A percentile compares a stretch with the other conserved stretches of the same genome.
Conservation (phyloP, 257 asterid genomes). For the Cinchona pubescens region DNA sequence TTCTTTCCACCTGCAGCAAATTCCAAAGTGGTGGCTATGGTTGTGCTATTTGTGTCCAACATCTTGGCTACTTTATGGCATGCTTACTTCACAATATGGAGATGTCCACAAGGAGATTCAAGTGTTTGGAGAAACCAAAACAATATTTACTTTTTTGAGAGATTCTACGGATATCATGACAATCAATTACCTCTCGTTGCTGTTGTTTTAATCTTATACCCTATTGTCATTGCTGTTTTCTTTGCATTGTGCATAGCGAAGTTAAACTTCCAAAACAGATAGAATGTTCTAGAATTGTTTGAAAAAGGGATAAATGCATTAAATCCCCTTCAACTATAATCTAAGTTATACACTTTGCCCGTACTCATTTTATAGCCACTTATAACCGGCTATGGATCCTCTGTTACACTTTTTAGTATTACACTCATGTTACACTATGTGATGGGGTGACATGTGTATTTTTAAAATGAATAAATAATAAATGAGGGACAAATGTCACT, state of each 20-base stretch:
- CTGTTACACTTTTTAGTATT: too few species aligned
- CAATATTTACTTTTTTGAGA: constrained; percentile 37
- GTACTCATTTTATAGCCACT: too few species aligned
- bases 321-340: too few species aligned
- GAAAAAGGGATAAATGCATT: too few species aligned
- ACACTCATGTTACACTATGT: too few species aligned
- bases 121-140: constrained; percentile 47
- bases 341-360: too few species aligned
- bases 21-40: constrained; percentile 72
- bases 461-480: too few species aligned
- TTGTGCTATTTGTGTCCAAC: constrained; percentile 44
- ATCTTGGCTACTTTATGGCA: constrained; percentile 56
- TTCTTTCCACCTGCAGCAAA: constrained; percentile 31
- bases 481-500: too few species aligned
- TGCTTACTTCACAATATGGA: constrained; percentile 60
- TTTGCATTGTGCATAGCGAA: constrained; percentile 46
- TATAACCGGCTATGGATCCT: too few species aligned
- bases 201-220: constrained; percentile 40
- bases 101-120: constrained; percentile 34
- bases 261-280: constrained; percentile 59
- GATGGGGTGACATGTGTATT: too few species aligned
- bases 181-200: constrained; percentile 51
- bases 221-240: constrained; percentile 43
- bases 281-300: too few species aligned
- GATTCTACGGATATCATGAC: constrained; percentile 51